Base-by-base conservation (phyloP, 83 land plant genomes). In the Picea engelmannii region DNA sequence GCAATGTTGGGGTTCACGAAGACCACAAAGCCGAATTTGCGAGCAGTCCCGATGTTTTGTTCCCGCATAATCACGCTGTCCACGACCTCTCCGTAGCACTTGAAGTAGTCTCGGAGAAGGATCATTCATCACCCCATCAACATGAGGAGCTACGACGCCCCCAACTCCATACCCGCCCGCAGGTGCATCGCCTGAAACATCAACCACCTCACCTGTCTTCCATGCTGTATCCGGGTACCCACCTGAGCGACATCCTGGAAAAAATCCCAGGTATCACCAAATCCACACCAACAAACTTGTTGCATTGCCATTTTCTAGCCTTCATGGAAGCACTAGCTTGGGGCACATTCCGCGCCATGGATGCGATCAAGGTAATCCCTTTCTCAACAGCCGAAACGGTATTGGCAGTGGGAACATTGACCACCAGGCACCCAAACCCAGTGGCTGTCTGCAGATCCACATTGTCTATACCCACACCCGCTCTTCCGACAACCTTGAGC, bases 371-470 rank as follows among this genome's bases (percentile, higher is more conserved):
- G n/a, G n/a, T n/a, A n/a, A 96, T 84, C 44, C 91, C 97, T 80
- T 96, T 97, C 87, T 94, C 97, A 13, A 95, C 97, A 5, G 97
- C 99, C 0, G 99, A 93, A 17, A 94, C 87, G 12, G 98, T 92
- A 77, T 96, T 96, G 2, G 98, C 96, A 15, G 92, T 91, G 2
- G 96, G 96, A 23, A 95, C 98, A 77, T 94, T 96, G n/a, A 96
- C 98, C 10, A 94, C 98, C 27, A 96, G 81, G 81, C 98, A 96
- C 10, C 98, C 98, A 38, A 82, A 69, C 82, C 94, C 98, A 15
- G 96, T 94, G 2, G 96, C 96, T 1, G 98, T 90, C 69, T 89
- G 93, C 44, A 96, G 87, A 78, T 96, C 96, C 67, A 96, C 98
- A 85, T 96, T 94, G 84, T 94, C 96, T 64, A 31, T 31, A 31